Percentiles rank a stretch among this genome's conserved stretches.
phyloP scores from a whole-genome alignment of 1,284 basidiomycete species.

The Takashimella koratensis region DNA sequence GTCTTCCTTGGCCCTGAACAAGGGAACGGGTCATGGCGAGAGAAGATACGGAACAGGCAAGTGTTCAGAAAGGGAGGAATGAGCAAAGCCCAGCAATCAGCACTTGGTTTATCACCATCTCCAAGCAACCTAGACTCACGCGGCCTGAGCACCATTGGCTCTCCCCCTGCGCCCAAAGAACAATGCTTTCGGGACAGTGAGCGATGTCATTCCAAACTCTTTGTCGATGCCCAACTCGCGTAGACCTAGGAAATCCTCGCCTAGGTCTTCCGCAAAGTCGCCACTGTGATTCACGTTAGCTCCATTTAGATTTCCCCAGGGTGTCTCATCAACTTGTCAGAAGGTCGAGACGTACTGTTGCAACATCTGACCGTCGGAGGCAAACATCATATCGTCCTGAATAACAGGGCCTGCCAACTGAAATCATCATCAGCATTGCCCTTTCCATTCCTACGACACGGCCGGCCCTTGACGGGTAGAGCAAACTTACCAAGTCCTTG shows the following conservation, averaged over 20 bases:
- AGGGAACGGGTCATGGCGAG: not conserved
- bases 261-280: conserved; percentile 79
- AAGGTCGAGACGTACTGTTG: conserved; percentile 58
- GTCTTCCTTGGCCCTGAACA: conserved; percentile 54
- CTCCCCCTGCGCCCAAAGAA: conserved; percentile 62
- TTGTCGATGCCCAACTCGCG: conserved; percentile 81
- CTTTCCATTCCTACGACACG: not conserved
- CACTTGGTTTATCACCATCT: no score
- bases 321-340: not conserved
- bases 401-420: conserved; percentile 42
- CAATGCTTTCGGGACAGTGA: conserved; percentile 73
- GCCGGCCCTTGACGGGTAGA: not conserved
- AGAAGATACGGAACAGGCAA: not conserved
- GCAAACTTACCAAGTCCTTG: conserved; percentile 64
- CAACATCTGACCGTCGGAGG: conserved; percentile 67
- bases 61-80: no score
- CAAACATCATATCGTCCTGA: conserved; percentile 71
- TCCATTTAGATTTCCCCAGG: not conserved
- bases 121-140: conserved; percentile 13
- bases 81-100: no score
- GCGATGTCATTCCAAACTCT: conserved; percentile 74
- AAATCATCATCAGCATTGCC: not conserved
- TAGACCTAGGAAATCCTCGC: conserved; percentile 91
- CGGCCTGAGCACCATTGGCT: conserved; percentile 19
- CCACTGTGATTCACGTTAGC: conserved; percentile 55